Evolutionary conservation across 1,284 basidiomycete genomes (phyloP).

Genomic region (Ceratobasidium sp.): DNA sequence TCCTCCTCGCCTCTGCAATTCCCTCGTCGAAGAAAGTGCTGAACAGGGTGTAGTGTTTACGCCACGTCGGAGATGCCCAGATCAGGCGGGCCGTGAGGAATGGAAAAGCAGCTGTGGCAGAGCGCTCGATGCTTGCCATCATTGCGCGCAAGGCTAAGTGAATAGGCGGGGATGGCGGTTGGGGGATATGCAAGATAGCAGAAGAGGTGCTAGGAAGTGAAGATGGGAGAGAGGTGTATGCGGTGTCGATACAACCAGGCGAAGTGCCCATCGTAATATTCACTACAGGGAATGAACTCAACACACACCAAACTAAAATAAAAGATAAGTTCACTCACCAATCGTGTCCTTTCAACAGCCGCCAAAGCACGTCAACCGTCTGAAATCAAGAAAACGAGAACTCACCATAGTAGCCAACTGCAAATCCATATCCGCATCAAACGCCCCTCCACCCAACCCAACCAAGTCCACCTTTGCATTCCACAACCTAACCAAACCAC

Average conservation of each 20-base stretch:
- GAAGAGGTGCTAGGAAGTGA: not conserved
- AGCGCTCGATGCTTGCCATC: not conserved
- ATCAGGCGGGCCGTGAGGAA: not conserved
- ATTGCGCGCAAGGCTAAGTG: not conserved
- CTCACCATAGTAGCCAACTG: conserved; percentile 24
- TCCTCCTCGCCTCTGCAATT: not conserved
- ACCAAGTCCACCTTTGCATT: not conserved
- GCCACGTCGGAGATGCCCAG: conserved; percentile 6
- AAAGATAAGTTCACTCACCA: not conserved
- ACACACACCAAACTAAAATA: not conserved
- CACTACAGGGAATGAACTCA: not conserved
- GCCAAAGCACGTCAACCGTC: not conserved
- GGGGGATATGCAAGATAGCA: not conserved
- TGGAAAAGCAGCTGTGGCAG: not conserved
- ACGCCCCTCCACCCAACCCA: conserved; percentile 1
- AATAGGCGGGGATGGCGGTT: not conserved
- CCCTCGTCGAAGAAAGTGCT: not conserved
- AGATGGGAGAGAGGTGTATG: not conserved
- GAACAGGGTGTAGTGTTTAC: conserved; percentile 3
- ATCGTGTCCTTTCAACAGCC: not conserved
- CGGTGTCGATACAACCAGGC: conserved; percentile 2
- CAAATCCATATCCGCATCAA: conserved; percentile 14
- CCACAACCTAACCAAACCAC: conserved; percentile 6
- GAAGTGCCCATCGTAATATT: conserved; percentile 1
- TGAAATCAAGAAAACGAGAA: not conserved